These are phyloP conservation scores for Monosporascus sp. DNA, from an alignment of 2,329 filamentous ascomycete species.

Conservation along the genomic window DNA sequence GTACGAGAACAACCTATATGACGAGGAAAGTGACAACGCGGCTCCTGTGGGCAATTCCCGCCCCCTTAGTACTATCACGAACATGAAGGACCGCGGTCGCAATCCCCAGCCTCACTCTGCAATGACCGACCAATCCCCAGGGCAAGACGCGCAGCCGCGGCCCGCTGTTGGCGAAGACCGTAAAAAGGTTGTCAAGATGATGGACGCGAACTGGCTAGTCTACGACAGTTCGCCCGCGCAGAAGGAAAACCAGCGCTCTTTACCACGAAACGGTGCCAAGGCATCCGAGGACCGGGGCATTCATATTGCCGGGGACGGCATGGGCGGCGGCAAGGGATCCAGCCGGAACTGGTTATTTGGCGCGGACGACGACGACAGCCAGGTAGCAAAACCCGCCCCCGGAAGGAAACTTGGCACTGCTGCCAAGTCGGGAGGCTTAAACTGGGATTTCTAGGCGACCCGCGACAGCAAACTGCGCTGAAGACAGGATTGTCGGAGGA, in stretches of 20 bases:
- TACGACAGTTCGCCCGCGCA: constrained; percentile 53
- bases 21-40: constrained; percentile 45
- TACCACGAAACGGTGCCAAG: constrained; percentile 16
- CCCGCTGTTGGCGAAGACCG: constrained; percentile 52
- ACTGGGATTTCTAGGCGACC: constrained; percentile 30
- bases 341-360: constrained; percentile 56
- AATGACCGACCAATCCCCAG: constrained; percentile 65
- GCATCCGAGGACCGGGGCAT: constrained; percentile 34
- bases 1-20: constrained; percentile 73
- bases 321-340: constrained; percentile 56
- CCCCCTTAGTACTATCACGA: constrained; percentile 63
- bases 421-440: constrained; percentile 22
- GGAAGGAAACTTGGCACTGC: constrained; percentile 32
- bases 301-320: constrained; percentile 56
- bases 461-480: constrained; percentile 11
- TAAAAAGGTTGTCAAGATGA: constrained; percentile 67
- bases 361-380: constrained; percentile 41
- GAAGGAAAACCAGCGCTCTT: constrained; percentile 44
- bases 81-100: constrained; percentile 68
- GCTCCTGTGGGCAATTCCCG: constrained; percentile 32
- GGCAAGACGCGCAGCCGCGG: constrained; percentile 35
- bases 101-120: constrained; percentile 75
- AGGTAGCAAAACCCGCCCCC: constrained; percentile 30
- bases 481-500: constrained; percentile 4
- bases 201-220: constrained; percentile 59